Base-by-base conservation (phyloP, 352 stramenopile species). In the Phytopythium delawarense region DNA sequence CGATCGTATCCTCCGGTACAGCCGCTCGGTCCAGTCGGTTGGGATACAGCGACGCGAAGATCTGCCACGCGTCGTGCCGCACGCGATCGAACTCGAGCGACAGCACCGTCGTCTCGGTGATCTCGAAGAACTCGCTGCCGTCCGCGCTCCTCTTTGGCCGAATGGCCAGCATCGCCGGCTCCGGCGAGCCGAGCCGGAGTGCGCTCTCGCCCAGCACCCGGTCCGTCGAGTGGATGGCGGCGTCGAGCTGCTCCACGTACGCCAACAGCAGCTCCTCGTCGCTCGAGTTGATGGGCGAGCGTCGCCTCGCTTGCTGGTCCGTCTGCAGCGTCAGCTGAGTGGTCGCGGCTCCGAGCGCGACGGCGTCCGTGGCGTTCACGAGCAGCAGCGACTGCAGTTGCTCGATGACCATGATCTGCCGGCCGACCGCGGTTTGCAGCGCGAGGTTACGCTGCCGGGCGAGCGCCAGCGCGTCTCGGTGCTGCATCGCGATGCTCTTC, bases 1-100 rank as follows among this genome's bases (percentile, higher is more conserved):
- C 63, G n/a, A 88, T 82, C 32, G 72, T 82, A 51, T 88, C 66
- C 54, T 87, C 76, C 13, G 73, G 28, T 21, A 40, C 30, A 3
- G 28, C 30, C 3, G 40, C 13, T 16, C 50, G 28, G 18, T 34
- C 20, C 16, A 34, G 16, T 51, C 37, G 35, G 23, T 48, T 59
- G n/a, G 54, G 54, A 8, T 59, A 59, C n/a, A 59, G 54, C 54
- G 54, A 59, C n/a, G 35, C 23, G 18, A 51, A 37, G 13, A 59
- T 59, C 11, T 37, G 23, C 35, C 35, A 59, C 23, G 54, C 54
- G 35, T 59, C 54, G 16, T 39, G 15, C 12, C 25, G 9, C 13
- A 59, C 37, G 54, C 39, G 54, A 12, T 21, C 9, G 21, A 59
- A 59, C 21, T 59, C 54, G 35, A 51, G 7, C 35, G 37, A 23